Evolutionary conservation across 371 early-diverging fungal species (phyloP), one percentile per base, ranked within the genome.

Genomic region (Nematocida sp.): DNA sequence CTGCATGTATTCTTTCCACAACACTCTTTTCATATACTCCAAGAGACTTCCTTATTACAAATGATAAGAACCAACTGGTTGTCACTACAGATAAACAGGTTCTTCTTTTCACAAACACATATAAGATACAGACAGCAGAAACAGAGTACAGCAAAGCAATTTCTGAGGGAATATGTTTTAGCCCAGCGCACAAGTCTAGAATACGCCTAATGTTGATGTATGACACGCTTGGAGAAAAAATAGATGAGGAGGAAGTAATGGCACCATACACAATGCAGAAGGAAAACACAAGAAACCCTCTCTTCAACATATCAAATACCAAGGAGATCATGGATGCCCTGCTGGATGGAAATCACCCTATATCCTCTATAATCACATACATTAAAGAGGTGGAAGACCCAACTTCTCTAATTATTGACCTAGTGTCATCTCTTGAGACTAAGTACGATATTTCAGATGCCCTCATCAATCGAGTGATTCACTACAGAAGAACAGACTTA

Each of bases 401-500:
- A 9, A 39, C 60, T 5, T 6, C 25, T 9, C 70, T 67, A 1
- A 20, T 78, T 23, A 60, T 62, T 13, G 52, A 71, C n/a, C 54
- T 78, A 23, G 20, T 67, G 20, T 15, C 27, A 15, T 20, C 39
- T 13, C 80, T 78, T 13, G 55, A 46, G 23, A 15, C 55, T 3
- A 42, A 67, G 20, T 70, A 78, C 42, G 62, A 78, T 47, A 54
- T 78, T 23, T 61, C 54, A 39, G 80, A 78, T 1, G 80, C 72
- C 5, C 42, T 78, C 5, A 58, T 78, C 44, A 66, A 78, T 42
- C 18, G 70, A 56, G 39, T 78, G 15, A n/a, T 78, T 6, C 44
- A 70, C 56, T 78, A 70, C 69, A 40, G 80, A 39, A 69, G 80
- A 50, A 70, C 56, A 47, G 80, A 78, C 57, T 15, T 78, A 2